Evolutionary conservation across 75 land plant species (phyloP).

Genomic region (Adiantum capillusveneris): DNA sequence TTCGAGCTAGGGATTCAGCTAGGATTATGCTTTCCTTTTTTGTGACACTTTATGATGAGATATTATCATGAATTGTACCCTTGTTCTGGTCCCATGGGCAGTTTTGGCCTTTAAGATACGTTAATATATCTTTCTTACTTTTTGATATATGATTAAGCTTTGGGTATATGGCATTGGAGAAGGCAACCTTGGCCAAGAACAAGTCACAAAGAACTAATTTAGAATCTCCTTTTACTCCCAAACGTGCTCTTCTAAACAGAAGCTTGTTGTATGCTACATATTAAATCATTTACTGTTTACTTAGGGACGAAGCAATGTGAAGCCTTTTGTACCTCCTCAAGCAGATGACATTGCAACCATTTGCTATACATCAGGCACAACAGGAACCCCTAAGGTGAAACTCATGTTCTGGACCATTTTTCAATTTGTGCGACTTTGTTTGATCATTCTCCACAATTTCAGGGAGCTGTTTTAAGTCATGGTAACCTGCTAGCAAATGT

Average conservation of each 20-base stretch:
- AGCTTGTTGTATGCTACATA: too few species aligned
- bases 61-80: too few species aligned
- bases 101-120: too few species aligned
- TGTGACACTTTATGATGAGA: too few species aligned
- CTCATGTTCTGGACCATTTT: neutral
- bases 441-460: neutral
- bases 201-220: too few species aligned
- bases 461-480: constrained; percentile 91
- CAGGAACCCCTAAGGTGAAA: constrained; percentile 93
- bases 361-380: constrained; percentile 98
- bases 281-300: constrained; percentile 7
- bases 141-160: too few species aligned
- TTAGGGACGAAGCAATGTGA: constrained; percentile 58
- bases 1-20: too few species aligned
- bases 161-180: too few species aligned
- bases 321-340: constrained; percentile 66
- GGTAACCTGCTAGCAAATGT: constrained; percentile 73
- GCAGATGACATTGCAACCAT: constrained; percentile 93
- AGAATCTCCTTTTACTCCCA: neutral
- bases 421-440: neutral
- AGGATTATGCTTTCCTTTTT: too few species aligned
- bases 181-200: too few species aligned
- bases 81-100: too few species aligned
- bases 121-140: too few species aligned
- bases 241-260: neutral